Percentiles rank a stretch among this genome's conserved stretches.
Conservation (phyloP, 306 rosid species). For the Begonia masoniana region DNA sequence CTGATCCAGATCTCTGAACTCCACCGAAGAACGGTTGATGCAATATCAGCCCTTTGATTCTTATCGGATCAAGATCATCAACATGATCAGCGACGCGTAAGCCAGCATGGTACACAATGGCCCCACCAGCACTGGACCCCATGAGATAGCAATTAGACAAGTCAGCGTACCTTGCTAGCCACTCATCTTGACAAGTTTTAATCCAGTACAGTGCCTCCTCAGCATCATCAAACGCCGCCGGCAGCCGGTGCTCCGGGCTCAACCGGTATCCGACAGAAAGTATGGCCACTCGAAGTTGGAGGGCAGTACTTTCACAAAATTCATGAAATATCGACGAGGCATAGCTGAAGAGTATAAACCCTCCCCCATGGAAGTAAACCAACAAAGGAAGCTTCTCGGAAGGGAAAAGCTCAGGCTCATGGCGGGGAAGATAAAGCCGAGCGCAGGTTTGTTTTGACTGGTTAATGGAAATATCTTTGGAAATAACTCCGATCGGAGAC, state of each 20-base stretch:
- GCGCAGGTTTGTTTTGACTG: conserved; percentile 15
- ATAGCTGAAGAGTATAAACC: conserved; percentile 12
- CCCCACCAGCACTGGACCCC: conserved; percentile 36
- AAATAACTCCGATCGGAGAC: background rate
- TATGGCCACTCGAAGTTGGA: conserved; percentile 1
- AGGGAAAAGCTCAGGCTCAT: conserved; percentile 2
- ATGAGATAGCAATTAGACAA: conserved; percentile 16
- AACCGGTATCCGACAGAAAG: conserved; percentile 29
- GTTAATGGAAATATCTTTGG: conserved; percentile 24
- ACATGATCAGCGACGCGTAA: background rate
- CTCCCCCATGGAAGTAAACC: conserved; percentile 29
- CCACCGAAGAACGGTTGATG: conserved; percentile 74
- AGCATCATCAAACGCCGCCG: conserved; percentile 32
- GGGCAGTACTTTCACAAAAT: conserved; percentile 13
- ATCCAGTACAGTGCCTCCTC: conserved; percentile 28
- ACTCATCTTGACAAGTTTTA: conserved; percentile 12
- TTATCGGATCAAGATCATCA: conserved; percentile 23
- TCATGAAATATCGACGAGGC: conserved; percentile 11
- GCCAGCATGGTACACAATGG: conserved; percentile 23
- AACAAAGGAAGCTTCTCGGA: conserved; percentile 19
- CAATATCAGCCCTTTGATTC: conserved; percentile 40
- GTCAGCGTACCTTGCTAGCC: conserved; percentile 22
- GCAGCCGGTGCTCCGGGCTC: conserved; percentile 33
- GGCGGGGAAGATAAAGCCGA: conserved; percentile 22
- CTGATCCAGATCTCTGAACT: conserved; percentile 32